Evolutionary conservation across 768 basidiomycete genomes (phyloP).

Genomic region (Steccherinum ochraceum): DNA sequence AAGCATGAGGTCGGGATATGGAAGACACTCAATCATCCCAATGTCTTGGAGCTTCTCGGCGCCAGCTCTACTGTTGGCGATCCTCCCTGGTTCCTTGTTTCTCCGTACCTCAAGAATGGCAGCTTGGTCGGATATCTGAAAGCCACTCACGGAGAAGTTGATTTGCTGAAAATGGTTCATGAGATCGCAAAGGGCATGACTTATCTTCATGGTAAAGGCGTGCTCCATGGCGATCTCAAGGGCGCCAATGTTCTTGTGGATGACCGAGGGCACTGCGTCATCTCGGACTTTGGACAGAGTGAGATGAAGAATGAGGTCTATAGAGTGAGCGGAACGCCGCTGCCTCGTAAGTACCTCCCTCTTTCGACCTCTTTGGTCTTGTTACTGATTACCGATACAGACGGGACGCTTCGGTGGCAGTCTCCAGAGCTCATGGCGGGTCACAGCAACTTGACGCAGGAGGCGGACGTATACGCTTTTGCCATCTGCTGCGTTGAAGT

Average conservation of each 20-base stretch:
- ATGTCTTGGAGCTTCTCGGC: slow-evolving; percentile 70
- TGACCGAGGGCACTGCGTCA: slow-evolving; percentile 57
- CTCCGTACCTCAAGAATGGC: slow-evolving; percentile 63
- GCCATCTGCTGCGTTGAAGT: slow-evolving; percentile 30
- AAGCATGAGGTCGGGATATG: slow-evolving; percentile 66
- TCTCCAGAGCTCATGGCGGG: slow-evolving; percentile 35
- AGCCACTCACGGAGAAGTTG: slow-evolving; percentile 28
- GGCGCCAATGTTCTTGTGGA: slow-evolving; percentile 75
- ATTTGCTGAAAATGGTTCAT: slow-evolving; percentile 55
- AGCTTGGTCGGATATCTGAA: slow-evolving; percentile 56
- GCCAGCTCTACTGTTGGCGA: slow-evolving; percentile 69
- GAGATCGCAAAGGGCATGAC: slow-evolving; percentile 80
- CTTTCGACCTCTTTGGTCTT: not conserved
- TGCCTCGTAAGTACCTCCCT: slow-evolving; percentile 23
- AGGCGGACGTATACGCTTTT: slow-evolving; percentile 35
- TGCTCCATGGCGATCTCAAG: slow-evolving; percentile 81
- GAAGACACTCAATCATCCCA: slow-evolving; percentile 59
- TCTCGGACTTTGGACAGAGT: slow-evolving; percentile 81
- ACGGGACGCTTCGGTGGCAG: slow-evolving; percentile 47
- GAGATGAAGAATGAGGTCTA: slow-evolving; percentile 72
- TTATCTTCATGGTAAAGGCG: slow-evolving; percentile 62
- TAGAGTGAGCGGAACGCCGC: slow-evolving; percentile 43
- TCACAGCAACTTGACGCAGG: slow-evolving; percentile 22
- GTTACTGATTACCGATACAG: slow-evolving; percentile 15
- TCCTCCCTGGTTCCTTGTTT: slow-evolving; percentile 37